Conservation (phyloP, 192 early-diverging fungal species). For the Gigaspora rosea region DNA sequence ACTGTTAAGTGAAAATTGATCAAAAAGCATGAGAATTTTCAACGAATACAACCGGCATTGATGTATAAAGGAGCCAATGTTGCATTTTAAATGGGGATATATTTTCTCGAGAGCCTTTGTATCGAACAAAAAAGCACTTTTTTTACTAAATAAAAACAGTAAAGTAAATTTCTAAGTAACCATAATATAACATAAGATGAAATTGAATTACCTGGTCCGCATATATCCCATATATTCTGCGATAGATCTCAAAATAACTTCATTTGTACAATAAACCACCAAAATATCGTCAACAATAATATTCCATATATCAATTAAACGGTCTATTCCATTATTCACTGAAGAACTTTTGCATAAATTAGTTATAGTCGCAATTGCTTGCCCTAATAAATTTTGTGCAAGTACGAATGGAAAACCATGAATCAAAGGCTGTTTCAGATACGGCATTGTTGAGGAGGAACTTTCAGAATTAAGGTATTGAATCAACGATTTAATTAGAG, state of each 20-base stretch:
- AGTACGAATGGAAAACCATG: constrained; percentile 47
- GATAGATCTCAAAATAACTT: constrained; percentile 51
- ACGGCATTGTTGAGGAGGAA: constrained; percentile 6
- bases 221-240: constrained; percentile 45
- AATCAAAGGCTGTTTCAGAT: constrained; percentile 43
- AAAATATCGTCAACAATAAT: constrained; percentile 45
- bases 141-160: background rate
- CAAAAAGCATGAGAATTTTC: constrained; percentile 68
- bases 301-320: constrained; percentile 41
- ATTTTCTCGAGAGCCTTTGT: constrained; percentile 49
- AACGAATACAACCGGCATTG: constrained; percentile 65
- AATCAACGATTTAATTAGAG: constrained; percentile 36
- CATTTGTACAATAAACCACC: constrained; percentile 44
- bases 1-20: constrained; percentile 57
- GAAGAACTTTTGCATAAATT: constrained; percentile 32
- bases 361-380: constrained; percentile 49
- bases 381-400: constrained; percentile 51
- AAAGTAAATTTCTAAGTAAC: background rate
- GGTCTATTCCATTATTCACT: constrained; percentile 25
- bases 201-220: constrained; percentile 6
- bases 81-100: constrained; percentile 53
- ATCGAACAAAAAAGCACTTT: constrained; percentile 37
- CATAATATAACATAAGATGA: background rate
- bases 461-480: background rate
- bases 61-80: constrained; percentile 61